phyloP scores from a whole-genome alignment of 2,329 filamentous ascomycete genomes.

The Talaromyces sp. region DNA sequence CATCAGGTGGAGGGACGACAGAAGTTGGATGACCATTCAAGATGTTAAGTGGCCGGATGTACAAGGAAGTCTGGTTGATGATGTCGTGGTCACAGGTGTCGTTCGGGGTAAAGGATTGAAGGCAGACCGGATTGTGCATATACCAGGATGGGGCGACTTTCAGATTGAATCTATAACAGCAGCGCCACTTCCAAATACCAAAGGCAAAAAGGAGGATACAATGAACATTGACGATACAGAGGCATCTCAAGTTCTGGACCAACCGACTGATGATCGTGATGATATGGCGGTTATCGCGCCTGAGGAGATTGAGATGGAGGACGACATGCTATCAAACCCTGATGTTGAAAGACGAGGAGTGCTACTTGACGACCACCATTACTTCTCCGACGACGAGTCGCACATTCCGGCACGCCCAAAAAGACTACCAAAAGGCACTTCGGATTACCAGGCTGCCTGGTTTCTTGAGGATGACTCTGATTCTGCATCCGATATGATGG shows the following conservation, averaged over 20 bases:
- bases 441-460: constrained; percentile 91
- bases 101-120: constrained; percentile 83
- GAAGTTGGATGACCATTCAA: constrained; percentile 93
- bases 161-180: constrained; percentile 85
- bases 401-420: constrained; percentile 60
- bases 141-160: constrained; percentile 91
- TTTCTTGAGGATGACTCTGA: constrained; percentile 77
- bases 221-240: constrained; percentile 64
- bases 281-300: constrained; percentile 78
- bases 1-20: constrained; percentile 88
- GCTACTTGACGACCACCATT: constrained; percentile 91
- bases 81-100: constrained; percentile 74
- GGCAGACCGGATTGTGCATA: constrained; percentile 79
- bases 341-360: constrained; percentile 71
- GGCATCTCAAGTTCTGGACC: constrained; percentile 54
- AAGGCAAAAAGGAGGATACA: constrained; percentile 52
- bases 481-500: constrained; percentile 80
- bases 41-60: constrained; percentile 65
- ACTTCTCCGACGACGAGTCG: constrained; percentile 83
- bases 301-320: constrained; percentile 75
- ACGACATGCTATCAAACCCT: constrained; percentile 51
- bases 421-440: constrained; percentile 82
- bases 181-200: constrained; percentile 58
- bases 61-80: constrained; percentile 40
- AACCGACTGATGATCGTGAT: constrained; percentile 73